Evolutionary conservation across 2,329 filamentous ascomycete species (phyloP), one percentile per base, ranked within the genome.

Genomic region (Hypoxylon sp.): DNA sequence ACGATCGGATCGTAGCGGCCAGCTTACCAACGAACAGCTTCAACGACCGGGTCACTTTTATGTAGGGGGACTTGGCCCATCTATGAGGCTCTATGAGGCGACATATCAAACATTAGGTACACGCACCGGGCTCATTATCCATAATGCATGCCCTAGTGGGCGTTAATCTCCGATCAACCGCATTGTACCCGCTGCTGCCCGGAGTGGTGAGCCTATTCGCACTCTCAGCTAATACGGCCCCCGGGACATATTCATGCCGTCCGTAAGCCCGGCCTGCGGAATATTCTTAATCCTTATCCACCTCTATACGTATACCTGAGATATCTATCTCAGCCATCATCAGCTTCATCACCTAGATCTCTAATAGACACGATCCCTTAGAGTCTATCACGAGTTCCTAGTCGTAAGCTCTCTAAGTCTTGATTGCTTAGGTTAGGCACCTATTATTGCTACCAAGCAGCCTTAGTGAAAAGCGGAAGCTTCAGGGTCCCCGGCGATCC

Each of bases 401-500:
- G 71, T 85, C 3, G 64, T 79, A 3, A 82, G 79, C 57, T 82
- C 81, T 0, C 69, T 78, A 4, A 74, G 79, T 8, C 70, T 83
- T 0, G 77, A 79, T 0, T 74, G 73, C 3, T 47, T 85, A 26
- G 26, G 26, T 26, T 26, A 26, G 26, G 26, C 26, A 6, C 26
- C 26, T 26, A 26, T 26, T 26, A 6, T 26, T 26, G 26, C 26
- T 26, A 26, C 26, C 26, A 6, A 26, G 26, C 6, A 26, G 33
- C 11, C 33, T 14, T 37, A 37, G 33, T 37, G 33, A 37, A 37
- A 14, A 5, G 33, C 33, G 33, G 10, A 11, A 37, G 33, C 11
- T 11, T 4, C 33, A 37, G 14, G 11, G 33, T 37, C 2, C 11
- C 14, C 5, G 33, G 33, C 6, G 26, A 26, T 26, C 26, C 26